Evolutionary conservation across 2,329 filamentous ascomycete species (phyloP).

Genomic region (Ophiostoma sp.): DNA sequence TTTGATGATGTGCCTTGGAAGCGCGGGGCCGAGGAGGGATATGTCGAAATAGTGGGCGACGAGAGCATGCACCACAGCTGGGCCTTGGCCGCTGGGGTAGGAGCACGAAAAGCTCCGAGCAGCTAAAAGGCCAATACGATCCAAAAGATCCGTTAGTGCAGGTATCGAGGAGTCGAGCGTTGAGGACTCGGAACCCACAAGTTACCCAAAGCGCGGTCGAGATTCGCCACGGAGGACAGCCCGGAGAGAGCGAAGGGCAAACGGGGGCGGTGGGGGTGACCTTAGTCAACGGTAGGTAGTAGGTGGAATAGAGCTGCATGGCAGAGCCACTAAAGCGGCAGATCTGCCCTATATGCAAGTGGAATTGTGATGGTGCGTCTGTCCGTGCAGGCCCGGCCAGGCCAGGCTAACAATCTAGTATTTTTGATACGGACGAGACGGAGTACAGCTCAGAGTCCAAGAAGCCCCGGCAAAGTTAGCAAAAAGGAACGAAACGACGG

Average conservation of each 20-base stretch:
- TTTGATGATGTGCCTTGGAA: constrained; percentile 7
- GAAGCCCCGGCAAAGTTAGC: no score
- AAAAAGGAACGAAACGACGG: no score
- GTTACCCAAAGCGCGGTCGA: not conserved
- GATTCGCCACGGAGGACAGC: not conserved
- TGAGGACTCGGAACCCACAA: not conserved
- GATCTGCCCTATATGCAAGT: no score
- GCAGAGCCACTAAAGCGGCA: not conserved
- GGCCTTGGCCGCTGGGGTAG: not conserved
- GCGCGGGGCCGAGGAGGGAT: not conserved
- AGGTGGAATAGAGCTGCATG: not conserved
- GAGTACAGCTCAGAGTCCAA: no score
- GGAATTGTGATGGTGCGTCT: no score
- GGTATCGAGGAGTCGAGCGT: not conserved
- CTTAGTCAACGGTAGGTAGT: not conserved
- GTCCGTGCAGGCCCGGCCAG: no score
- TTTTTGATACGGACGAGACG: no score
- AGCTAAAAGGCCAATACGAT: not conserved
- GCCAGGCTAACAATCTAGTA: no score
- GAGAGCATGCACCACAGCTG: not conserved
- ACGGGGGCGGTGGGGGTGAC: not conserved
- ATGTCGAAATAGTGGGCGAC: not conserved
- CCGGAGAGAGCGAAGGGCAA: constrained; percentile 4
- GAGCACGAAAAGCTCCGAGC: not conserved
- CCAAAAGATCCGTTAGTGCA: not conserved